A percentile compares a stretch with the other conserved stretches of the same genome.
Evolutionary conservation across 495 filamentous ascomycete species (phyloP).

Genomic region (Xylaria curta): DNA sequence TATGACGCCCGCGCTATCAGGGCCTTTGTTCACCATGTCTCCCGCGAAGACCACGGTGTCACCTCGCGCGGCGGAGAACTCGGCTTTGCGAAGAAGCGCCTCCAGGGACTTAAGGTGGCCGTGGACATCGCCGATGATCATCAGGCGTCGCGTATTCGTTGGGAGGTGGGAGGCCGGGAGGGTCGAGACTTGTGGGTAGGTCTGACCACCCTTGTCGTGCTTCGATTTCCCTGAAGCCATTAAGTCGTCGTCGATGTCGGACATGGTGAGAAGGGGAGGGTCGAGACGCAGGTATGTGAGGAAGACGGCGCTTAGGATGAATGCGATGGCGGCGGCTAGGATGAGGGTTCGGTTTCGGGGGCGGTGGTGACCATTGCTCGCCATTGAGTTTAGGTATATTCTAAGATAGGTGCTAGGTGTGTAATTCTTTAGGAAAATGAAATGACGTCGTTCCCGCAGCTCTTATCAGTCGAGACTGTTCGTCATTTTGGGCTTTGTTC

Average conservation of each 20-base stretch:
- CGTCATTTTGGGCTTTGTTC: neutral
- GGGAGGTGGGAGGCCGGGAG: conserved; percentile 45
- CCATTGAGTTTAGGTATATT: conserved; percentile 2
- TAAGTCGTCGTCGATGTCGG: neutral
- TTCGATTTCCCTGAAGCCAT: conserved; percentile 1
- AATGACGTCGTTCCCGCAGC: neutral
- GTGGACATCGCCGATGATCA: conserved; percentile 91
- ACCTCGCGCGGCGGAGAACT: conserved; percentile 59
- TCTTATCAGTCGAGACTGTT: neutral
- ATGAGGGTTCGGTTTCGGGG: conserved; percentile 22
- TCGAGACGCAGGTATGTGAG: conserved; percentile 29
- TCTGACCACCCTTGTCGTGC: conserved; percentile 12
- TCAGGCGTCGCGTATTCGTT: conserved; percentile 52
- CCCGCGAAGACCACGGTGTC: conserved; percentile 87
- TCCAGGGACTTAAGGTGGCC: conserved; percentile 74
- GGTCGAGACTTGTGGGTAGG: conserved; percentile 39
- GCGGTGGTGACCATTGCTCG: neutral
- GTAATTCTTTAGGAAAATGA: neutral
- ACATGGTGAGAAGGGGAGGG: neutral
- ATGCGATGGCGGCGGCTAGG: conserved; percentile 19
- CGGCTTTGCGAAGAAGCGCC: conserved; percentile 68
- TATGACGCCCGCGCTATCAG: conserved; percentile 80
- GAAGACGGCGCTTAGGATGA: conserved; percentile 25
- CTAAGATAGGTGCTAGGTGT: neutral
- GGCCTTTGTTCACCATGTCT: conserved; percentile 88